Evolutionary conservation across 2,329 filamentous ascomycete species (phyloP), one percentile per base, ranked within the genome.

Genomic region (Cadophora gregata): DNA sequence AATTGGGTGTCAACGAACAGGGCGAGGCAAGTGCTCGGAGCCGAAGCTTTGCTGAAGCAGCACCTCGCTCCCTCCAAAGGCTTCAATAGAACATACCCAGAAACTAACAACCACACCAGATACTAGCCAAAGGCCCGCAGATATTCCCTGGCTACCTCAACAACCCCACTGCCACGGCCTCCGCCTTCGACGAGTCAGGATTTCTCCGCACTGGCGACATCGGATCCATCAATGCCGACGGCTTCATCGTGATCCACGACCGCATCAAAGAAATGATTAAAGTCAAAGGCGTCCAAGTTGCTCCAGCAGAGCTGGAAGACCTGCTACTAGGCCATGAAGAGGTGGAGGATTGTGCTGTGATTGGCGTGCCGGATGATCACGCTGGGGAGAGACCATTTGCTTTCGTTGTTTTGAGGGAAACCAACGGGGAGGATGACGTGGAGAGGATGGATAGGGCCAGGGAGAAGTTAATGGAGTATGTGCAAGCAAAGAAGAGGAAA

Each of bases 351-450:
- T 86, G 84, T 4, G 88, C 87, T 27, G 87, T 91, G 1, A 83
- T 89, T 51, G 86, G 88, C 0, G 78, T 90, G 5, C 82, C 87
- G 77, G 85, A 89, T 75, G 79, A 83, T 47, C 60, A 80, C 81
- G n/a, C 84, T 86, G 65, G 86, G 86, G 38, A 90, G 86, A 2
- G 90, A 92, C 90, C 90, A 0, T 81, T 90, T 42, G 88, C 88
- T 0, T 90, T 87, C 70, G 77, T 90, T 14, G 87, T 89, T 10
- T 51, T 62, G 29, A 73, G 76, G 3, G 76, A 75, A 10, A 77
- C 75, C 14, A 25, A 62, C 9, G 42, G 51, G 21, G 59, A 51
- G 42, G 48, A 64, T 47, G 60, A 82, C 36, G 83, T 86, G 27
- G 84, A 92, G 61, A 81, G 83, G 12, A 27, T 12, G 21, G 55